Percentiles rank a stretch among this genome's conserved stretches.
Conservation (phyloP, 768 basidiomycete species). For the Mycena chlorophos region DNA sequence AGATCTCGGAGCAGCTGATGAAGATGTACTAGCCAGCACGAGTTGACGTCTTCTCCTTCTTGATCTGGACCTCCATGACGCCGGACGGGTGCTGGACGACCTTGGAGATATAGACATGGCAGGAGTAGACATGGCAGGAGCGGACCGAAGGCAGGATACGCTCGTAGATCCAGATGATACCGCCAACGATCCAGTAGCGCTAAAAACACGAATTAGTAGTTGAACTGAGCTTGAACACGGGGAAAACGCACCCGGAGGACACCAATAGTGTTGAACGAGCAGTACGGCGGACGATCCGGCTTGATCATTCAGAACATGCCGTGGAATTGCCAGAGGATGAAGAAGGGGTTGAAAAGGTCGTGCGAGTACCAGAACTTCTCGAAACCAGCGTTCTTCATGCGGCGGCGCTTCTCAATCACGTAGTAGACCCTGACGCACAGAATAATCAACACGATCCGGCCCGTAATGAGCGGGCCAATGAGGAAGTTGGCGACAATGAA, state of each 20-base stretch:
- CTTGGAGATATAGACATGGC: too few species aligned
- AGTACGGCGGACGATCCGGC: conserved; percentile 86
- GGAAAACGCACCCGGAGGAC: conserved; percentile 86
- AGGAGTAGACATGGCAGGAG: conserved; percentile 85
- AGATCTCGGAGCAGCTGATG: conserved; percentile 84
- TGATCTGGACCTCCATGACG: conserved; percentile 94
- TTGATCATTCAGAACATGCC: too few species aligned
- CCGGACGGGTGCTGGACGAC: too few species aligned
- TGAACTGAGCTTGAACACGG: conserved; percentile 4
- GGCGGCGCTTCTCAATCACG: conserved; percentile 78
- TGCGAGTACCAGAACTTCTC: conserved; percentile 90
- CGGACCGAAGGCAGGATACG: conserved; percentile 93
- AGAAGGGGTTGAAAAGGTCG: conserved; percentile 90
- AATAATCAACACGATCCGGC: too few species aligned
- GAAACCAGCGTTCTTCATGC: conserved; percentile 57
- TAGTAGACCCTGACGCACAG: conserved; percentile 84
- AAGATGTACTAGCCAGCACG: conserved; percentile 93
- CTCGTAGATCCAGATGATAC: conserved; percentile 82
- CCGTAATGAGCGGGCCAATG: too few species aligned
- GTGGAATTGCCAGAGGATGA: too few species aligned
- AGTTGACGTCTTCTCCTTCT: conserved; percentile 87
- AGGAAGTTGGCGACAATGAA: too few species aligned
- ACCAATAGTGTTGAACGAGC: conserved; percentile 81
- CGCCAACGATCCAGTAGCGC: conserved; percentile 91
- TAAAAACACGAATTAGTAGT: conserved; percentile 29